Evolutionary conservation across 441 rosid genomes (phyloP).

Genomic region (Pelargonium australe): DNA sequence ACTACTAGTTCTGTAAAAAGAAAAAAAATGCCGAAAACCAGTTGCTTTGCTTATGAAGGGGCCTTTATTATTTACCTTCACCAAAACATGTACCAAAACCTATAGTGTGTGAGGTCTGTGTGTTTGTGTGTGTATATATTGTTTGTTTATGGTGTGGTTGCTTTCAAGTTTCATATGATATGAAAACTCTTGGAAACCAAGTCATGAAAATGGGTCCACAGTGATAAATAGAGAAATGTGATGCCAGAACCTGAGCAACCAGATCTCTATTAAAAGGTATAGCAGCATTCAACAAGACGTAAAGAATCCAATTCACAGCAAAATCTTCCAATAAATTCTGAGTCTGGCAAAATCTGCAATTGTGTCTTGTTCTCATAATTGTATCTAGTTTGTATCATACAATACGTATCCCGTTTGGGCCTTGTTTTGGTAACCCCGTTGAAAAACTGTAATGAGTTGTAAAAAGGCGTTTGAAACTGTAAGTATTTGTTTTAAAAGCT

Average conservation of each 20-base stretch:
- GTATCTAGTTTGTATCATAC: neutral
- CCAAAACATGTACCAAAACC: neutral
- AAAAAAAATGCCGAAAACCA: neutral
- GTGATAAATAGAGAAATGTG: neutral
- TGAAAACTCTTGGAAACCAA: neutral
- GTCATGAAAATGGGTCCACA: constrained; percentile 1
- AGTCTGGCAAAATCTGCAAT: neutral
- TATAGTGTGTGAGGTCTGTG: no score
- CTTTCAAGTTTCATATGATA: neutral
- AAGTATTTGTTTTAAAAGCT: no score
- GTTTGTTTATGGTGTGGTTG: neutral
- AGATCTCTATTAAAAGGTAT: neutral
- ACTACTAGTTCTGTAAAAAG: neutral
- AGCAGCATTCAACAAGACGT: neutral
- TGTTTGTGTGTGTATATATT: no score
- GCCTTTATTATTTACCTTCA: neutral
- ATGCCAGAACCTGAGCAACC: neutral
- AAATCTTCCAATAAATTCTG: neutral
- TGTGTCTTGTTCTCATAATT: neutral
- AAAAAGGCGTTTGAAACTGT: no score
- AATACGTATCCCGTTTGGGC: no score
- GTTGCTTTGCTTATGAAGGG: constrained; percentile 5
- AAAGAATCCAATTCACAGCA: neutral
- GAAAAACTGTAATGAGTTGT: no score
- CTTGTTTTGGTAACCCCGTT: no score